A percentile compares a stretch with the other conserved stretches of the same genome.
phyloP scores from a whole-genome alignment of 2,329 filamentous ascomycete genomes.

The Stachybotrys chlorohalonatus region DNA sequence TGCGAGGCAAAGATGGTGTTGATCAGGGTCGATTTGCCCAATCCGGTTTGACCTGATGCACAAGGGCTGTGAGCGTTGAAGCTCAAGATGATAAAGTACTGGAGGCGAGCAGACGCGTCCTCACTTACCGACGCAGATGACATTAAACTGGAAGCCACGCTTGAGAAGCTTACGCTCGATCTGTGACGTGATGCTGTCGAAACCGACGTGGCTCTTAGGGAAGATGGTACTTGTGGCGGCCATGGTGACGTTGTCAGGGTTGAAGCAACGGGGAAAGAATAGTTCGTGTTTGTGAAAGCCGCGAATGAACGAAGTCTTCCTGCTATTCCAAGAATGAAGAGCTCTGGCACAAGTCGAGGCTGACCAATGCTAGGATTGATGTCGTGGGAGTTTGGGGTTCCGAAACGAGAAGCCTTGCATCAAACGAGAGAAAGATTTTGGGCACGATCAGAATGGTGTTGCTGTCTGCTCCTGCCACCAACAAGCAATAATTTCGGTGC shows the following conservation, averaged over 20 bases:
- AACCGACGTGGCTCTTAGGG: conserved; percentile 97
- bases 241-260: conserved; percentile 28
- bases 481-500: conserved; percentile 41
- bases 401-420: conserved; percentile 18
- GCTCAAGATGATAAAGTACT: background rate
- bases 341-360: conserved; percentile 1
- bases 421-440: conserved; percentile 25
- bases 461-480: conserved; percentile 25
- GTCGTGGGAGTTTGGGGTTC: background rate
- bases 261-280: conserved; percentile 8
- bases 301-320: background rate
- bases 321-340: conserved; percentile 18
- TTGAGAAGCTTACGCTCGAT: conserved; percentile 99
- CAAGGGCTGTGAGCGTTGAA: background rate
- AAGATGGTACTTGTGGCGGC: conserved; percentile 59
- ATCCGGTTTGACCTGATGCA: conserved; percentile 79
- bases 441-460: conserved; percentile 10
- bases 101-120: background rate
- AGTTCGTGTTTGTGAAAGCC: background rate
- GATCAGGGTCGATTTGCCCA: conserved; percentile 98
- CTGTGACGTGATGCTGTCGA: conserved; percentile 99
- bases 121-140: conserved; percentile 93
- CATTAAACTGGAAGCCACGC: conserved; percentile 99
- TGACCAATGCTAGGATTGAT: background rate
- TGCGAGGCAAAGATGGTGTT: conserved; percentile 99